phyloP scores from a whole-genome alignment of 805 yeast genomes.

The Lachancea cidri region DNA sequence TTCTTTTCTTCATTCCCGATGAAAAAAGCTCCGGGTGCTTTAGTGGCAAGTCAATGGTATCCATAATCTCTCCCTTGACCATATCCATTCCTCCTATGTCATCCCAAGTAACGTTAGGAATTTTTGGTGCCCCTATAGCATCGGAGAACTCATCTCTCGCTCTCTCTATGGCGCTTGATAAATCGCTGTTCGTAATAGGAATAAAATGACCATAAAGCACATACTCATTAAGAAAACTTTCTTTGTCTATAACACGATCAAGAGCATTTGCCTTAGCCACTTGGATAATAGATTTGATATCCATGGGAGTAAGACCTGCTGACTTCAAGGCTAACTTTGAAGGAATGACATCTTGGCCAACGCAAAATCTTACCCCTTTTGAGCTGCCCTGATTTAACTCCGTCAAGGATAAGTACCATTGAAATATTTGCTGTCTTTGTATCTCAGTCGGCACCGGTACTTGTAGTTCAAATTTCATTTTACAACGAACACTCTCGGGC shows the following conservation, averaged over 20 bases:
- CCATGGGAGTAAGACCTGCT: slow-evolving; percentile 89
- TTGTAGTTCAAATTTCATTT: slow-evolving; percentile 70
- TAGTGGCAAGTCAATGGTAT: slow-evolving; percentile 93
- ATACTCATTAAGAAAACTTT: slow-evolving; percentile 1
- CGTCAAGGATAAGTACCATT: slow-evolving; percentile 38
- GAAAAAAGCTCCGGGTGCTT: slow-evolving; percentile 87
- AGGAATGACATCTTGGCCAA: slow-evolving; percentile 38
- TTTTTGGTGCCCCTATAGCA: slow-evolving; percentile 93
- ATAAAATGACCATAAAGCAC: slow-evolving; percentile 21
- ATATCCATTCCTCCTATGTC: slow-evolving; percentile 93
- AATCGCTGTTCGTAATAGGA: slow-evolving; percentile 48
- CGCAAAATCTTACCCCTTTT: not conserved
- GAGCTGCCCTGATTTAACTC: slow-evolving; percentile 1
- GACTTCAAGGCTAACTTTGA: slow-evolving; percentile 70
- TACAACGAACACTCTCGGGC: slow-evolving; percentile 58
- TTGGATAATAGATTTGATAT: slow-evolving; percentile 63
- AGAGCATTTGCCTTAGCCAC: slow-evolving; percentile 55
- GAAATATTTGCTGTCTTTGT: slow-evolving; percentile 65
- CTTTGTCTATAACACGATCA: not conserved
- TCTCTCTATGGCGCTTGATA: slow-evolving; percentile 58
- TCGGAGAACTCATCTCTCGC: slow-evolving; percentile 89
- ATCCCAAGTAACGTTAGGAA: slow-evolving; percentile 94
- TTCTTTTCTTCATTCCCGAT: slow-evolving; percentile 85
- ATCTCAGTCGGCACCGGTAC: slow-evolving; percentile 72
- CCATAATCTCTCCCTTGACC: slow-evolving; percentile 88